phyloP scores from a whole-genome alignment of 208 protist species.

The Trypanosoma mega region DNA sequence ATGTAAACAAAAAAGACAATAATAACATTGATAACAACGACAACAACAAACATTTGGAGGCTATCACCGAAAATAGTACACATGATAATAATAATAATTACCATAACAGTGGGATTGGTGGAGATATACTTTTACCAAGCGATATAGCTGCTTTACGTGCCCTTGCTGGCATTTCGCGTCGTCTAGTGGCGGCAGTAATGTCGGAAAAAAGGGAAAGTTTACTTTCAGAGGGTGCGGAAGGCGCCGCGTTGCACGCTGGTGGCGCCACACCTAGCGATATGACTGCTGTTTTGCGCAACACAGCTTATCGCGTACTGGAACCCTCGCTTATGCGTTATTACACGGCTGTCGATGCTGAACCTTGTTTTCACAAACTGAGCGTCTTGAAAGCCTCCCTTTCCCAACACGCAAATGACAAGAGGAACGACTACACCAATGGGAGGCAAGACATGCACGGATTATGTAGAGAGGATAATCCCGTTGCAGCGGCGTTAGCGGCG shows the following conservation, averaged over 20 bases:
- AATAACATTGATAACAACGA: not conserved
- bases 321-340: conserved; percentile 61
- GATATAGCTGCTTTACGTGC: conserved; percentile 43
- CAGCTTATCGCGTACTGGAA: conserved; percentile 78
- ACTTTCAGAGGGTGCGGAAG: conserved; percentile 56
- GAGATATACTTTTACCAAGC: conserved; percentile 45
- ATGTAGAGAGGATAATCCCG: conserved; percentile 1
- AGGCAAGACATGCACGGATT: too few species aligned
- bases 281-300: conserved; percentile 48
- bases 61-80: conserved; percentile 45
- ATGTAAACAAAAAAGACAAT: conserved; percentile 5
- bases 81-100: too few species aligned
- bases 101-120: too few species aligned
- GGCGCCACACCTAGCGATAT: conserved; percentile 26
- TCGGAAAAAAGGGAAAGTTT: conserved; percentile 70
- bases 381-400: not conserved
- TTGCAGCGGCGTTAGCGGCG: conserved; percentile 3
- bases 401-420: too few species aligned
- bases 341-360: conserved; percentile 21
- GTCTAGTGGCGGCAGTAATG: conserved; percentile 77
- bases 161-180: conserved; percentile 48
- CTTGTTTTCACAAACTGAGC: not conserved
- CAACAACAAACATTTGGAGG: not conserved
- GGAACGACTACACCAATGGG: too few species aligned
- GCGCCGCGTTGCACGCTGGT: conserved; percentile 58